These are phyloP conservation scores for Ramalina peruviana DNA, from an alignment of 495 filamentous ascomycete genomes.

Conservation along the genomic window DNA sequence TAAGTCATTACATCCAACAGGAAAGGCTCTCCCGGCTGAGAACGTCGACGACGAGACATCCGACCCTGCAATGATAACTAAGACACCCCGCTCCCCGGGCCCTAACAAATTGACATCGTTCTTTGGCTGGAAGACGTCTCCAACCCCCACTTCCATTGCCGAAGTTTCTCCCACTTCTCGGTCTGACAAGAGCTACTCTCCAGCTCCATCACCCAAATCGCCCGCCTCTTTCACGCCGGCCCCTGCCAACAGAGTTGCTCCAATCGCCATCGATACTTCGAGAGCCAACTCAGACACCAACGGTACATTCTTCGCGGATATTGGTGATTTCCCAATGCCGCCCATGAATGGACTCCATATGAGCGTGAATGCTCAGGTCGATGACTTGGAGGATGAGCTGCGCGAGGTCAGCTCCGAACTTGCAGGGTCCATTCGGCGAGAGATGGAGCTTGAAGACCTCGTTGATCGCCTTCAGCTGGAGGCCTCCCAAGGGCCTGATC, in stretches of 20 bases:
- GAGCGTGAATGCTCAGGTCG: conserved; percentile 31
- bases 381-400: conserved; percentile 84
- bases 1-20: conserved; percentile 22
- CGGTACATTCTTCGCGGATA: conserved; percentile 16
- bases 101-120: conserved; percentile 48
- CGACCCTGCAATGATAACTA: conserved; percentile 21
- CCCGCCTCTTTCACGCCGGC: conserved; percentile 20
- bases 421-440: conserved; percentile 79
- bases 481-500: conserved; percentile 38
- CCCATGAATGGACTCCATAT: conserved; percentile 9
- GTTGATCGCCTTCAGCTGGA: conserved; percentile 76
- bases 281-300: conserved; percentile 22
- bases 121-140: conserved; percentile 50
- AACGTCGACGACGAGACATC: conserved; percentile 19
- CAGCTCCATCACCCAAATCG: conserved; percentile 43
- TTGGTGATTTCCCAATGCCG: conserved; percentile 24
- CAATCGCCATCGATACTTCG: conserved; percentile 34
- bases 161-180: conserved; percentile 51
- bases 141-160: conserved; percentile 41
- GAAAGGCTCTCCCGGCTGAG: conserved; percentile 13
- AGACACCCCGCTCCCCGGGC: conserved; percentile 45
- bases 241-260: conserved; percentile 20
- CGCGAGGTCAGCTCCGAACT: conserved; percentile 84
- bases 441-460: conserved; percentile 93
- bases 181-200: conserved; percentile 47